Evolutionary conservation across 169 alveolate species (phyloP).

Genomic region (Eimeria brunetti): DNA sequence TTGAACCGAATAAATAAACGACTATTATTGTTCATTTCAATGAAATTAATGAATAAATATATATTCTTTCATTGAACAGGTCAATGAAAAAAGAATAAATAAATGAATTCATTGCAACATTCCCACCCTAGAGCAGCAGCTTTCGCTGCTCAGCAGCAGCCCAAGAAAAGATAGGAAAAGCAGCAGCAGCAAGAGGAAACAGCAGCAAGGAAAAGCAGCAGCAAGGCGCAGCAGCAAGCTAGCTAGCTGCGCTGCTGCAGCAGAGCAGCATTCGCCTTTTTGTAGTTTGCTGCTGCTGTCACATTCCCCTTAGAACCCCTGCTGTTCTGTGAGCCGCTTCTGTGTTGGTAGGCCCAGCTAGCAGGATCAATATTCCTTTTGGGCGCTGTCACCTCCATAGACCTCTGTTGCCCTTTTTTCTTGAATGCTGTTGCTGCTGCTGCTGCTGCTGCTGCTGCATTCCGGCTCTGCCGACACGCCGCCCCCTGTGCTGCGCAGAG

Average conservation of each 20-base stretch:
- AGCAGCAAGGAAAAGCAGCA: no score
- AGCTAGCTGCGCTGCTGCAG: neutral
- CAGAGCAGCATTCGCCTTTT: neutral
- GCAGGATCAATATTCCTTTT: constrained; percentile 19
- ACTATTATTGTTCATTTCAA: no score
- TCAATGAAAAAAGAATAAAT: no score
- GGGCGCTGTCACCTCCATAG: neutral
- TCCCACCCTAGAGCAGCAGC: neutral
- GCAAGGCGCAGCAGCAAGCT: no score
- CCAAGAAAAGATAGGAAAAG: neutral
- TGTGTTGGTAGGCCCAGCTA: constrained; percentile 26
- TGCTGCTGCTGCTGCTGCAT: neutral
- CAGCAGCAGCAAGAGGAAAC: neutral
- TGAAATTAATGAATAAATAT: no score
- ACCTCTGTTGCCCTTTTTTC: neutral
- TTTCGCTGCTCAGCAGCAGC: neutral
- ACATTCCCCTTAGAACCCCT: neutral
- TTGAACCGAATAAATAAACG: no score
- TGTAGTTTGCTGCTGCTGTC: neutral
- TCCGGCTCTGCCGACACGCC: constrained; percentile 21
- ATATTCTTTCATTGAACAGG: no score
- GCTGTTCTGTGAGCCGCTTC: constrained; percentile 5
- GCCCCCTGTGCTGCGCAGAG: constrained; percentile 70
- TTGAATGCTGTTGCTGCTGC: no score
- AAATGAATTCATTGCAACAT: no score